Conservation (phyloP, 2,329 filamentous ascomycete genomes). For the Rutstroemia sp. region DNA sequence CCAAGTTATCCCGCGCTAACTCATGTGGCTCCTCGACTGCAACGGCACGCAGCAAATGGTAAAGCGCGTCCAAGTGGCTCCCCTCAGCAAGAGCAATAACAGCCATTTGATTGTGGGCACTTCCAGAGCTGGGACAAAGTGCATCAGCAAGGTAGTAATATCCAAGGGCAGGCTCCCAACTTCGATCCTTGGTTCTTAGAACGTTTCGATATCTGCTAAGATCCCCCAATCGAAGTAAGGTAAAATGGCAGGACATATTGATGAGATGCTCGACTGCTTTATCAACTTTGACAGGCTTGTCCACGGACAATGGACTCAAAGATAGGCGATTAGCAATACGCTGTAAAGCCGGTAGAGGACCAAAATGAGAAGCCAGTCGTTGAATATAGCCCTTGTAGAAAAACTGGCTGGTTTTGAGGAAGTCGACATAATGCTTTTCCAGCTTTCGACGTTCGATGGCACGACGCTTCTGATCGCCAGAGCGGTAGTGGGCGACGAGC, state of each 20-base stretch:
- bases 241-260: constrained; percentile 69
- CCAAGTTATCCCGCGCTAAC: constrained; percentile 67
- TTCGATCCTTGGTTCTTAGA: constrained; percentile 59
- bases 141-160: constrained; percentile 80
- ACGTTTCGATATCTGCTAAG: constrained; percentile 79
- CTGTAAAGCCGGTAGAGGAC: constrained; percentile 23
- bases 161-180: constrained; percentile 71
- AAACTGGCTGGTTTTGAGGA: constrained; percentile 78
- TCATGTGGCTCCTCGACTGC: constrained; percentile 68
- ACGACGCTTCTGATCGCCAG: constrained; percentile 37
- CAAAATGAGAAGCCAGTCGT: constrained; percentile 57
- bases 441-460: constrained; percentile 65
- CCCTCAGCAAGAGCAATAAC: constrained; percentile 73
- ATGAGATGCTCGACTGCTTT: constrained; percentile 38
- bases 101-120: constrained; percentile 83
- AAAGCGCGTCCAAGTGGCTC: constrained; percentile 78
- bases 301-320: constrained; percentile 21
- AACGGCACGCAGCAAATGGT: constrained; percentile 81
- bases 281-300: constrained; percentile 19
- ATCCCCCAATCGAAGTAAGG: constrained; percentile 82
- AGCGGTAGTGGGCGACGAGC: constrained; percentile 49
- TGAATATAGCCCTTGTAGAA: constrained; percentile 87
- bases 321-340: constrained; percentile 27
- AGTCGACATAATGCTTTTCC: constrained; percentile 73
- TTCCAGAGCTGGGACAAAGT: constrained; percentile 70